phyloP scores from a whole-genome alignment of 2,329 filamentous ascomycete species.

The Exserohilum rostratum region DNA sequence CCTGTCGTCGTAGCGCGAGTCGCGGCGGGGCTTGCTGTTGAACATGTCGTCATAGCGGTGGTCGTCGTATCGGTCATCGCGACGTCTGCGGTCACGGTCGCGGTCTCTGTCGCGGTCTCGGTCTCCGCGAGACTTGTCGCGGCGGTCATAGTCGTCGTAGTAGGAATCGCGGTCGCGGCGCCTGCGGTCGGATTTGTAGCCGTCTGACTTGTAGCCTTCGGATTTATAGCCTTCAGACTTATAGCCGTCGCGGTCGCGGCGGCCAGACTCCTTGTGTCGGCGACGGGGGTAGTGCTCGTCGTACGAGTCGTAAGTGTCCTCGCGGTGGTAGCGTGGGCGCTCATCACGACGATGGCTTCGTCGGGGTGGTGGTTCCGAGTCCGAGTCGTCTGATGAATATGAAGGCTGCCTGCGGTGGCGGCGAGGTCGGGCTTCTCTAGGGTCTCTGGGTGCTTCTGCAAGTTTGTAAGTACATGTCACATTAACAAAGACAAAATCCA shows the following conservation, averaged over 20 bases:
- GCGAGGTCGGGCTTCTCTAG: conserved; percentile 13
- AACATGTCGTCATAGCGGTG: conserved; percentile 30
- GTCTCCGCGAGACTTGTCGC: conserved; percentile 23
- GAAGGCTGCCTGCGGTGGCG: conserved; percentile 25
- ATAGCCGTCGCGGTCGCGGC: conserved; percentile 32
- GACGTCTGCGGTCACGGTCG: conserved; percentile 8
- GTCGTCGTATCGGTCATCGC: conserved; percentile 27
- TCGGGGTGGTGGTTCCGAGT: conserved; percentile 29
- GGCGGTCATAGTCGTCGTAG: conserved; percentile 24
- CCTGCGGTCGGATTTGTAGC: conserved; percentile 19
- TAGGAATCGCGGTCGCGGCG: conserved; percentile 7
- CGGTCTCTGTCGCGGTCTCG: conserved; percentile 10
- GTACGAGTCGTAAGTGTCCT: conserved; percentile 35
- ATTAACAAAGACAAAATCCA: not conserved
- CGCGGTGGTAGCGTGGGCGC: conserved; percentile 22
- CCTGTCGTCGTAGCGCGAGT: conserved; percentile 21
- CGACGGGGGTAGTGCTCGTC: conserved; percentile 33
- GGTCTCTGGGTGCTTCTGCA: conserved; percentile 6
- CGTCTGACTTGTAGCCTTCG: conserved; percentile 33
- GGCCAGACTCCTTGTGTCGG: conserved; percentile 15
- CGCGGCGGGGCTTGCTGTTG: conserved; percentile 18
- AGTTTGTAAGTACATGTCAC: not conserved
- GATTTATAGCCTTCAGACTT: conserved; percentile 35
- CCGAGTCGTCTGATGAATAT: conserved; percentile 27
- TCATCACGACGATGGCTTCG: conserved; percentile 28